A percentile compares a stretch with the other conserved stretches of the same genome.
phyloP scores from a whole-genome alignment of 768 basidiomycete species.

The Xerocomus potaroensis region DNA sequence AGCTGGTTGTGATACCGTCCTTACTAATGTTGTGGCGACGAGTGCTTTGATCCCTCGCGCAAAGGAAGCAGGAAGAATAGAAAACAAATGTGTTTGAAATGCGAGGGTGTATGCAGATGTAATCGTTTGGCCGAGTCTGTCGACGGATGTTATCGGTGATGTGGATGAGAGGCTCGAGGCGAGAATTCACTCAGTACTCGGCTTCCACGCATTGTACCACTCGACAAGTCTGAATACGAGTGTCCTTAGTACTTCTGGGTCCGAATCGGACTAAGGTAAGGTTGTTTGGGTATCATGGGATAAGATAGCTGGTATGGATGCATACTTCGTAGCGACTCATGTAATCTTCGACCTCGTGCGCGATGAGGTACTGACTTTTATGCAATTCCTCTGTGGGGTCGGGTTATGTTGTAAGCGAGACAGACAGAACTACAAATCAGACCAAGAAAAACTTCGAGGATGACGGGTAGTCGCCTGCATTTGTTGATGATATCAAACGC shows the following conservation, averaged over 20 bases:
- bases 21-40: conserved; percentile 50
- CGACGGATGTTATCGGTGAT: conserved; percentile 6
- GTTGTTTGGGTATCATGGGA: conserved; percentile 2
- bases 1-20: conserved; percentile 19
- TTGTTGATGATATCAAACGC: conserved; percentile 59
- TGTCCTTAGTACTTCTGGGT: conserved; percentile 45
- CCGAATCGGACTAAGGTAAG: conserved; percentile 37
- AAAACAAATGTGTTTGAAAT: conserved; percentile 75
- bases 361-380: conserved; percentile 53
- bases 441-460: conserved; percentile 75
- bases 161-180: neutral
- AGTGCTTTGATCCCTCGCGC: conserved; percentile 64
- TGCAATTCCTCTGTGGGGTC: conserved; percentile 54
- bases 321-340: conserved; percentile 63
- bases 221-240: conserved; percentile 59
- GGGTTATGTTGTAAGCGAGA: neutral
- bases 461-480: conserved; percentile 54
- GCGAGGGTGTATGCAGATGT: conserved; percentile 57
- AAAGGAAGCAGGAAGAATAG: conserved; percentile 65
- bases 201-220: conserved; percentile 78
- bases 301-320: neutral
- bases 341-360: conserved; percentile 52
- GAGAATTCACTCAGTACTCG: conserved; percentile 53
- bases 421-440: conserved; percentile 15
- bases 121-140: conserved; percentile 59